Conservation (phyloP, 441 rosid genomes). For the Adansonia grandidieri region DNA sequence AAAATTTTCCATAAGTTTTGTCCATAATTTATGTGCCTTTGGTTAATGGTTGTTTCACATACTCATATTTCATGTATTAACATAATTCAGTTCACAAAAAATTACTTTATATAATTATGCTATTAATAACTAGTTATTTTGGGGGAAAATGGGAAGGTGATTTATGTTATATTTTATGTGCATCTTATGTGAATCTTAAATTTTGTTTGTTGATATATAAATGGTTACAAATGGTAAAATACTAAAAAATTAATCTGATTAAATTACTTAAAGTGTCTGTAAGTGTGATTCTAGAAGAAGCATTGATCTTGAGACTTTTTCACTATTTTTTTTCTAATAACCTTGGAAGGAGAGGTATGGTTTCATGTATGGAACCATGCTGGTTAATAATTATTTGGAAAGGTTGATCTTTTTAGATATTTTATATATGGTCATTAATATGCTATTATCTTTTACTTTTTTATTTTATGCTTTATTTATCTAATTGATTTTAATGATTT, state of each 20-base stretch:
- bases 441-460: constrained; percentile 38
- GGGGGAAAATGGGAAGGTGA: too few species aligned
- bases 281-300: constrained; percentile 84
- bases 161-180: too few species aligned
- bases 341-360: constrained; percentile 81
- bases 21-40: neutral
- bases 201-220: neutral
- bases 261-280: constrained; percentile 66
- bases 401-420: constrained; percentile 67
- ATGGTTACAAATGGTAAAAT: neutral
- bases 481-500: constrained; percentile 18
- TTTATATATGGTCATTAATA: constrained; percentile 68
- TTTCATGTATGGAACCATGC: constrained; percentile 77
- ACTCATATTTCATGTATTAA: neutral
- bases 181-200: neutral
- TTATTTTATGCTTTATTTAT: neutral
- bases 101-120: neutral
- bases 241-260: constrained; percentile 32
- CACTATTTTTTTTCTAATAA: constrained; percentile 76
- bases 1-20: neutral
- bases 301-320: constrained; percentile 55
- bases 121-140: too few species aligned
- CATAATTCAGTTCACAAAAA: neutral
- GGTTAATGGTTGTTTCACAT: neutral
- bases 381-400: constrained; percentile 78